Percentiles rank a stretch among this genome's conserved stretches.
These are phyloP conservation scores for Clavariopsis aquatica DNA, from an alignment of 495 filamentous ascomycete species.

Conservation along the genomic window DNA sequence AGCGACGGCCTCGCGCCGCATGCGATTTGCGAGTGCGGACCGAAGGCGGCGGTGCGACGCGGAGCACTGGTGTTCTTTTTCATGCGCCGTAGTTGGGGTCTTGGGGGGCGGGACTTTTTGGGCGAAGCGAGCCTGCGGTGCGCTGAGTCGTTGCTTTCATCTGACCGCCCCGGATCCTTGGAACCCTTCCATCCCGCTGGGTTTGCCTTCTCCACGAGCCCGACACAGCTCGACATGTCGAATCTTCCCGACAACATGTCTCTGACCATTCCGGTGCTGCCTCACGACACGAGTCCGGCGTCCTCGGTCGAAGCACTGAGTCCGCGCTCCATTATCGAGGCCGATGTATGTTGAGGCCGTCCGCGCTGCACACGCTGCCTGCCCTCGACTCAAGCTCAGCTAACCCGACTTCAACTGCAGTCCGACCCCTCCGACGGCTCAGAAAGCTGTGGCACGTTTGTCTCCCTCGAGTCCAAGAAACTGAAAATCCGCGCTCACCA, in stretches of 20 bases:
- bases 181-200: constrained; percentile 9
- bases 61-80: background rate
- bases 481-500: constrained; percentile 24
- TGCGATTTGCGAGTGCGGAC: background rate
- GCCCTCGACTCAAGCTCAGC: constrained; percentile 12
- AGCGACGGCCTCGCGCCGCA: no score
- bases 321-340: constrained; percentile 36
- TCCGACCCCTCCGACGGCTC: constrained; percentile 36
- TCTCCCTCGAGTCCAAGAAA: constrained; percentile 16
- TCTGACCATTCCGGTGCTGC: constrained; percentile 32
- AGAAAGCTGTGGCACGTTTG: constrained; percentile 39
- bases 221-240: constrained; percentile 20
- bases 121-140: background rate
- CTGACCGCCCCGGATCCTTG: constrained; percentile 4
- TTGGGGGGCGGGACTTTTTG: background rate
- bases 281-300: constrained; percentile 29
- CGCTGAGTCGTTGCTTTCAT: background rate
- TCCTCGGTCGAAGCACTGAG: constrained; percentile 36
- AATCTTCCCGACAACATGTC: constrained; percentile 34
- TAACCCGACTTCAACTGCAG: constrained; percentile 30
- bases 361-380: background rate
- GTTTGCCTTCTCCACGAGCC: constrained; percentile 20
- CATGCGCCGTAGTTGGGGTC: background rate
- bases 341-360: constrained; percentile 33
- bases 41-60: background rate